Base-by-base conservation (phyloP, 2,329 filamentous ascomycete genomes). In the Cytospora schulzeri region DNA sequence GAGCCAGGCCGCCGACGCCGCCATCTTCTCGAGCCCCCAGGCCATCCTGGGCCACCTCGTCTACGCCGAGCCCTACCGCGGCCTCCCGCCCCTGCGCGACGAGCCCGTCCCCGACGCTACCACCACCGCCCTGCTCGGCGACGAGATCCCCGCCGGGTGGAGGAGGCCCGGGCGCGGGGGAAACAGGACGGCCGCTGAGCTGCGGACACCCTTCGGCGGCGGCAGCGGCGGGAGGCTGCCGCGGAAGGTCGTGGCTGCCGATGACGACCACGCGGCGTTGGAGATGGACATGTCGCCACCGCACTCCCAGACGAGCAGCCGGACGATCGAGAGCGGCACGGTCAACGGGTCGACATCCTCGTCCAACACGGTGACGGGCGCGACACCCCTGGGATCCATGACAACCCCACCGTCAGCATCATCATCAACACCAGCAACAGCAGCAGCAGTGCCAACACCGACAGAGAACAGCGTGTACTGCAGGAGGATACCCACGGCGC, bases 21-120 rank as follows among this genome's bases (percentile, higher is more conserved):
- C 91, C 26, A 78, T 88, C 51, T 89, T 85, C 72, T 84, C 85
- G 61, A 92, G 89, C 59, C 91, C 91, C 0, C 88, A 92, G 76
- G 83, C 83, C 65, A 86, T 93, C 66, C 80, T 91, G 62, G 90
- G 90, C 14, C 83, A 90, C 72, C 75, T 90, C 15, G 87, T 93
- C 29, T 87, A 86, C 70, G 91, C 89, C 45, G 90, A 93, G 76
- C 80, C 83, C 33, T 93, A 91, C 74, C 81, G 84, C 65, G 88
- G 88, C 57, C 78, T 87, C 33, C 83, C 88, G 0, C 89, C 90
- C 1, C 75, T 81, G 14, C 82, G 85, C 69, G 90, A 93, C 72
- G 83, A 85, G 65, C 79, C 89, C 5, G 82, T 91, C 35, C 82
- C 83, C 0, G 84, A 86, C 70, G 77, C 79, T 29, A 79, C 80